Evolutionary conservation across 2,329 filamentous ascomycete species (phyloP).

Genomic region (Ophiostoma himal-ulmi): DNA sequence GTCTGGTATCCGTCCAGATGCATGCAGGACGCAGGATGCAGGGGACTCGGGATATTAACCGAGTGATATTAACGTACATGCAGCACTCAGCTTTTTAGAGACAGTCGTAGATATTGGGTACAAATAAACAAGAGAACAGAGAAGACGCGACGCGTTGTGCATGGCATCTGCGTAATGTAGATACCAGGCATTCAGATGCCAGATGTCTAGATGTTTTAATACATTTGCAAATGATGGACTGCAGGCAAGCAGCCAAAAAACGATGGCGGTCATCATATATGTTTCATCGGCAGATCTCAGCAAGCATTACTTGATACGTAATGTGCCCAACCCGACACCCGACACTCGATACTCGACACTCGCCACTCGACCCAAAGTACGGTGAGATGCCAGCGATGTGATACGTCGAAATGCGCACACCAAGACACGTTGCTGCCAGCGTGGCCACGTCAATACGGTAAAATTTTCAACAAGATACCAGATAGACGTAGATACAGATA

Average conservation of each 20-base stretch:
- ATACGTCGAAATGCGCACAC: slow-evolving; percentile 4
- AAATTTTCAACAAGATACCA: too few relatives aligned
- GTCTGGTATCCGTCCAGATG: background rate
- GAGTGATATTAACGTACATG: background rate
- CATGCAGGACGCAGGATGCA: background rate
- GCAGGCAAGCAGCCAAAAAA: background rate
- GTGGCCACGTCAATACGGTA: background rate
- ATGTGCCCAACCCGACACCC: background rate
- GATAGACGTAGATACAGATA: too few relatives aligned
- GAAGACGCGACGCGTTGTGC: background rate
- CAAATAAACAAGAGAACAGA: background rate
- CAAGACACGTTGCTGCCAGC: slow-evolving; percentile 2
- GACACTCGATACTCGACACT: background rate
- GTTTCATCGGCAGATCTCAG: background rate
- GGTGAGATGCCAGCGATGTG: slow-evolving; percentile 11
- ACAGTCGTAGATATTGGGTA: background rate
- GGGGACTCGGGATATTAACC: slow-evolving; percentile 14
- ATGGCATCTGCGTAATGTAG: too few relatives aligned
- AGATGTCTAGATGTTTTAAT: too few relatives aligned
- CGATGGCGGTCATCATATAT: background rate
- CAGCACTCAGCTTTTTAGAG: background rate
- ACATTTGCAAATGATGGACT: background rate
- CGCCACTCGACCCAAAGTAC: background rate
- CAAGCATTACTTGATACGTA: background rate
- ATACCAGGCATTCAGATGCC: background rate